A percentile compares a stretch with the other conserved stretches of the same genome.
Evolutionary conservation across 768 basidiomycete species (phyloP).

Genomic region (Strobilomyces echinocephalus): DNA sequence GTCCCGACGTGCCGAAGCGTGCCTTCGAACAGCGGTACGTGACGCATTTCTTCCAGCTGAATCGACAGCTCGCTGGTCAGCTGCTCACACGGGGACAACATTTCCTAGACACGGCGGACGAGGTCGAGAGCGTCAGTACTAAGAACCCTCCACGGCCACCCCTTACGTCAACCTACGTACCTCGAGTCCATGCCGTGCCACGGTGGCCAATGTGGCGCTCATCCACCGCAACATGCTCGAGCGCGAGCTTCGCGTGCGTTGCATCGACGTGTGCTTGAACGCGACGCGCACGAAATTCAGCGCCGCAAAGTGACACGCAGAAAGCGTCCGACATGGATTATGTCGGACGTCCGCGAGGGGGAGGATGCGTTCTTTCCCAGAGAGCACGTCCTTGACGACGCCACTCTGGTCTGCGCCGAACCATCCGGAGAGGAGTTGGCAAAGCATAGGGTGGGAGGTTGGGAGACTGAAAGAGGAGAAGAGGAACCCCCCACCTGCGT

Average conservation of each 20-base stretch:
- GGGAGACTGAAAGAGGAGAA: not conserved
- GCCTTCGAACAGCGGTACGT: constrained; percentile 44
- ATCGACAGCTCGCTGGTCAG: constrained; percentile 45
- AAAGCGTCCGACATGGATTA: constrained; percentile 34
- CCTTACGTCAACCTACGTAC: constrained; percentile 9
- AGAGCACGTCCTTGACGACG: constrained; percentile 19
- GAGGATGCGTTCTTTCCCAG: constrained; percentile 38
- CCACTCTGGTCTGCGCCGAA: constrained; percentile 7
- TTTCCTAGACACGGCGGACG: constrained; percentile 35
- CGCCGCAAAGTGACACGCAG: constrained; percentile 59
- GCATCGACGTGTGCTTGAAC: constrained; percentile 26
- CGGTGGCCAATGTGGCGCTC: constrained; percentile 2
- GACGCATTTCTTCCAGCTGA: constrained; percentile 47
- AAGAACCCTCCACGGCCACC: not conserved
- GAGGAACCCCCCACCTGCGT: not conserved
- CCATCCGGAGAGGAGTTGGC: constrained; percentile 12
- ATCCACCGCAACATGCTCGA: constrained; percentile 10
- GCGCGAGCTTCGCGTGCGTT: not conserved
- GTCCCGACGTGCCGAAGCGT: constrained; percentile 32
- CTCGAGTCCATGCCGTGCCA: constrained; percentile 15
- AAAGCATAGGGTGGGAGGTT: constrained; percentile 7
- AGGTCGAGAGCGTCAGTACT: constrained; percentile 1
- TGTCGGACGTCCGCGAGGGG: constrained; percentile 45
- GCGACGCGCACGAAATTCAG: constrained; percentile 54
- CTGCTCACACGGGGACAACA: constrained; percentile 45